Conservation (phyloP, 345 rosid genomes). For the Citrus mangshanensis region DNA sequence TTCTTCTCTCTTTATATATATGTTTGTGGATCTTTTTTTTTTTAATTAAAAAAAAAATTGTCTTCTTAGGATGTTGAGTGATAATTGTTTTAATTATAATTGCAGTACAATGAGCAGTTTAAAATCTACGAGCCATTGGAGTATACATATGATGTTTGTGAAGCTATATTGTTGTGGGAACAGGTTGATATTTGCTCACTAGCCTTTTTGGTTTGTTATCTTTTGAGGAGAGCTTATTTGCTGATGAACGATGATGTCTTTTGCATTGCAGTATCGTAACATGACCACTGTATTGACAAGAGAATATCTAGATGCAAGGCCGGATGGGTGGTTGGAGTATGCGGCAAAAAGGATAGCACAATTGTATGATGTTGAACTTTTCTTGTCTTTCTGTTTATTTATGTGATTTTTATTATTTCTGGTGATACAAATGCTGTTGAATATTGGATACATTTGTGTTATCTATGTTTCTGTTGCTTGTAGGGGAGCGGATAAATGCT, state of each 20-base stretch:
- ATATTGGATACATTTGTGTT: not conserved
- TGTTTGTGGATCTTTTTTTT: not conserved
- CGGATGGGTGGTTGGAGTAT: conserved; percentile 93
- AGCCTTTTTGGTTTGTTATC: not conserved
- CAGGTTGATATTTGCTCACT: conserved; percentile 55
- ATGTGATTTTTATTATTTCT: not conserved
- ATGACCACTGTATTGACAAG: conserved; percentile 95
- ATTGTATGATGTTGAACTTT: conserved; percentile 46
- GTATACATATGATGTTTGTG: conserved; percentile 84
- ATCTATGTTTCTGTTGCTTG: conserved; percentile 14
- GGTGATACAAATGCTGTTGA: not conserved
- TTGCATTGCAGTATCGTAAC: conserved; percentile 77
- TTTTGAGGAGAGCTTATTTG: conserved; percentile 12
- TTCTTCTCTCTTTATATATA: conserved; percentile 12
- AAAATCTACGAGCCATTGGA: conserved; percentile 86
- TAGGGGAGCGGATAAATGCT: conserved; percentile 88
- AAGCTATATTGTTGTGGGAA: conserved; percentile 89
- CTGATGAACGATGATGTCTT: conserved; percentile 21
- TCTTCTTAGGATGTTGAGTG: not conserved
- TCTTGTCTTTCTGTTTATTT: not conserved
- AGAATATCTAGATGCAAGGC: conserved; percentile 87
- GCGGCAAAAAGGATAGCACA: conserved; percentile 94
- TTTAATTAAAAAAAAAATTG: not conserved
- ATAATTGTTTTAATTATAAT: conserved; percentile 17
- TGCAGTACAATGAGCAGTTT: conserved; percentile 86